Base-by-base conservation (phyloP, 805 yeast species). In the Cyberlindnera americana region DNA sequence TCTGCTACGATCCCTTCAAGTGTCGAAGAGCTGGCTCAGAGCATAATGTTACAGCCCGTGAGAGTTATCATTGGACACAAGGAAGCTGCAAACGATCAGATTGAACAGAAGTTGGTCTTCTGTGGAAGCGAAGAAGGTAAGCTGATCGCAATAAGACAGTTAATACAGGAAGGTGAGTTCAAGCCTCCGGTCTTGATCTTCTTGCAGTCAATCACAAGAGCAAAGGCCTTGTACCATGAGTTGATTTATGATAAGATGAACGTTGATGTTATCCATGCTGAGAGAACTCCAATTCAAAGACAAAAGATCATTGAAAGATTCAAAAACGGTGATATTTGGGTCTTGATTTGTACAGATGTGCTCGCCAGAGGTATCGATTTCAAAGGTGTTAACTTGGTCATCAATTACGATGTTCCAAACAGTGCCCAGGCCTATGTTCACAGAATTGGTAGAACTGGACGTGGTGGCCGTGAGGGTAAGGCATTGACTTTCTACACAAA, bases 51-150 rank as follows among this genome's bases (percentile, higher is more conserved):
- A 17, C 50, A 58, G 40, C 86, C 85, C 46, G 70, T 91, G 19
- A 77, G 98, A 58, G 77, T 93, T 29, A 83, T 93, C 44, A 82
- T 91, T 52, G 97, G 97, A 10, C 90, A 81, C 54, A 90, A 90
- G 57, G 96, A 91, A 61, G 95, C 95, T 14, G 99, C 99, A 1
- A 83, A 88, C 44, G 62, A 73, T 8, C 77, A 78, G 35, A 89
- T 91, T 50, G 89, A 86, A 32, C 99, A 91, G 65, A 77, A 77
- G 54, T 65, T 93, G 29, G 75, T 84, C 1, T 91, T 77, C 59
- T 84, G 96, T 45, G 99, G 99, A 33, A 83, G 78, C 50, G 99
- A 93, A 64, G 88, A 86, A 53, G 99, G 99, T n/a, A 93, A 93
- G 61, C 67, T 93, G 18, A 69, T 93, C 22, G 98, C 95, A 0